A percentile compares a stretch with the other conserved stretches of the same genome.
phyloP scores from a whole-genome alignment of 805 yeast species.

The Yamadazyma sp. region DNA sequence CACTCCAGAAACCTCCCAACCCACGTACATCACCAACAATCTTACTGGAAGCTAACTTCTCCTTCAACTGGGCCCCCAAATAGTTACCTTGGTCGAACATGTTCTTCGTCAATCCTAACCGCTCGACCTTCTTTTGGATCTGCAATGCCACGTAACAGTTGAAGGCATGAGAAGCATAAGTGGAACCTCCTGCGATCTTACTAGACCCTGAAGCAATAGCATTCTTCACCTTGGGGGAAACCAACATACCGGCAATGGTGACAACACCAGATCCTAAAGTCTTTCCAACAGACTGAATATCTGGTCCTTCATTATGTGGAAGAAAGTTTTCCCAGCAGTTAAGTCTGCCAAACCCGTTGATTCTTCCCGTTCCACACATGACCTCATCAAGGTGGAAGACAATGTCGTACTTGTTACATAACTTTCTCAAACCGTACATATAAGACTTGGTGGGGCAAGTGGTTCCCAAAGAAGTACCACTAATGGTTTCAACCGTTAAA shows the following conservation, averaged over 20 bases:
- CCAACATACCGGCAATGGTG: constrained; percentile 31
- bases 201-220: constrained; percentile 22
- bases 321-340: constrained; percentile 33
- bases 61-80: constrained; percentile 35
- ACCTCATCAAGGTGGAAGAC: constrained; percentile 34
- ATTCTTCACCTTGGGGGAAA: constrained; percentile 26
- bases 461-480: constrained; percentile 31
- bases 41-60: constrained; percentile 13
- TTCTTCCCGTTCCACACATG: constrained; percentile 38
- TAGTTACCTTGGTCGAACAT: constrained; percentile 44
- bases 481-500: constrained; percentile 26
- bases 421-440: constrained; percentile 26
- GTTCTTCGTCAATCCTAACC: constrained; percentile 37
- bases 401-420: constrained; percentile 33
- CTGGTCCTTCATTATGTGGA: constrained; percentile 27
- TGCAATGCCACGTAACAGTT: constrained; percentile 29
- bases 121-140: constrained; percentile 29
- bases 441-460: constrained; percentile 28
- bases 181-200: constrained; percentile 24
- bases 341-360: constrained; percentile 24
- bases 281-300: constrained; percentile 32
- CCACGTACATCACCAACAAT: constrained; percentile 62
- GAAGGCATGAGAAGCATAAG: constrained; percentile 27
- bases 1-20: constrained; percentile 57
- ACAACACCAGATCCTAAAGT: constrained; percentile 32